Base-by-base conservation (phyloP, 139 green algal species). In the Eudorina sp. region DNA sequence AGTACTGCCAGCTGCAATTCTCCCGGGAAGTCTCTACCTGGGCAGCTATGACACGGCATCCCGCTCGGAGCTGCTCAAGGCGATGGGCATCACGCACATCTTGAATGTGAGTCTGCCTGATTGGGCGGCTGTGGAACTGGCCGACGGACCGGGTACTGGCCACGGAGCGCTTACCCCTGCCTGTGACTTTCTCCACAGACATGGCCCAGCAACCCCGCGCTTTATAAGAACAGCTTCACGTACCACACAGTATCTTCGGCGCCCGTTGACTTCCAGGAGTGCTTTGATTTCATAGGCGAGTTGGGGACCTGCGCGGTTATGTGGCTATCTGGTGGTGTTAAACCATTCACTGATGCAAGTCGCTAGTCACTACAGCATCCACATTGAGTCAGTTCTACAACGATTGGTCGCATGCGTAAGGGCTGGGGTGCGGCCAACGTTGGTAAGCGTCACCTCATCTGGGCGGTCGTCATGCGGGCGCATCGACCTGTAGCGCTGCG, bases 181-280 rank as follows among this genome's bases (percentile, higher is more conserved):
- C 51, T 25, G 14, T 16, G 13, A 16, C 51, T 60, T 16, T 16
- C 13, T 85, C n/a, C n/a, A 92, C 94, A 99, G 96, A 97, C 93
- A 9, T 97, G 99, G 41, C 96, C 97, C 31, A 91, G 83, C 25
- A 97, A 94, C 86, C 95, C 95, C 23, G 90, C 93, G 1, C 89
- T 99, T n/a, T 99, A 97, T 93, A 96, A 93, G 19, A 99, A 98
- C 92, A 97, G 95, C 3, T 99, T 99, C 84, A 94, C 76, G 0
- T 99, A 99, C 90, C 91, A 97, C 90, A 97, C 94, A 41, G 92
- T 95, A 0, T 79, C 79, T 3, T 69, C 34, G 1, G 79, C 84
- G 11, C 96, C 96, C 2, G 92, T 95, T 41, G 83, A 94, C 38
- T 94, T 97, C 53, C 72, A 96, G 19, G 95, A 97, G 79, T 98